These are phyloP conservation scores for Pleoardoris graminearum DNA, from an alignment of 2,329 filamentous ascomycete species.

Conservation along the genomic window DNA sequence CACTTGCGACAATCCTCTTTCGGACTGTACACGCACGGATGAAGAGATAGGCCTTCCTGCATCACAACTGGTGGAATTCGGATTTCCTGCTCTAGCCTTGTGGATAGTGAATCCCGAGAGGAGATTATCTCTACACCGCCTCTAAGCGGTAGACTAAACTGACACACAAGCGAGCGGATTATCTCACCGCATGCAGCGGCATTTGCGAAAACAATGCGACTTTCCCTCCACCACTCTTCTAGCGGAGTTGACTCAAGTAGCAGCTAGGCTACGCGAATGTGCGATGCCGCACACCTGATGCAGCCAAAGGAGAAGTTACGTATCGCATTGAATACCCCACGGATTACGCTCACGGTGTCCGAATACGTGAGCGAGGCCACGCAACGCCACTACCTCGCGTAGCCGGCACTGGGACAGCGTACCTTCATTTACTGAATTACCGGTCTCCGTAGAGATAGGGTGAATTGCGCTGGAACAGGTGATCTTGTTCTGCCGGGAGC, in stretches of 20 bases:
- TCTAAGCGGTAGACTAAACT: background rate
- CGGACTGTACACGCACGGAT: background rate
- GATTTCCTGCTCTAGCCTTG: background rate
- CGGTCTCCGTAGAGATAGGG: slow-evolving; percentile 5
- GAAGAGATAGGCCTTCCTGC: background rate
- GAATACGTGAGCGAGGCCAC: slow-evolving; percentile 1
- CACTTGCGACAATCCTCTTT: background rate
- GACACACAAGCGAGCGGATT: background rate
- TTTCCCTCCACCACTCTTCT: background rate
- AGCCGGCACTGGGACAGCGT: background rate
- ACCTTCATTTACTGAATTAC: background rate
- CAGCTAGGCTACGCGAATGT: background rate
- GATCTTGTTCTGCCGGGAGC: slow-evolving; percentile 2
- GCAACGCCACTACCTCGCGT: background rate
- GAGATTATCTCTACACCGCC: background rate
- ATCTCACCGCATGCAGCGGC: slow-evolving; percentile 8
- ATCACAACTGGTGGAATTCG: slow-evolving; percentile 1
- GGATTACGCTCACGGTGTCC: slow-evolving; percentile 5
- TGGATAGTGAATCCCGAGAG: background rate
- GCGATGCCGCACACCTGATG: background rate
- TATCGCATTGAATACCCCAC: slow-evolving; percentile 4
- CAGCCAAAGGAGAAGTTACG: background rate
- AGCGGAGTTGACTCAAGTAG: background rate
- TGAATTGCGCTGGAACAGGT: slow-evolving; percentile 5
- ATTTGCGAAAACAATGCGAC: background rate